Base-by-base conservation (phyloP, 2,329 filamentous ascomycete genomes). In the Lasiodiplodia hormozganensis region DNA sequence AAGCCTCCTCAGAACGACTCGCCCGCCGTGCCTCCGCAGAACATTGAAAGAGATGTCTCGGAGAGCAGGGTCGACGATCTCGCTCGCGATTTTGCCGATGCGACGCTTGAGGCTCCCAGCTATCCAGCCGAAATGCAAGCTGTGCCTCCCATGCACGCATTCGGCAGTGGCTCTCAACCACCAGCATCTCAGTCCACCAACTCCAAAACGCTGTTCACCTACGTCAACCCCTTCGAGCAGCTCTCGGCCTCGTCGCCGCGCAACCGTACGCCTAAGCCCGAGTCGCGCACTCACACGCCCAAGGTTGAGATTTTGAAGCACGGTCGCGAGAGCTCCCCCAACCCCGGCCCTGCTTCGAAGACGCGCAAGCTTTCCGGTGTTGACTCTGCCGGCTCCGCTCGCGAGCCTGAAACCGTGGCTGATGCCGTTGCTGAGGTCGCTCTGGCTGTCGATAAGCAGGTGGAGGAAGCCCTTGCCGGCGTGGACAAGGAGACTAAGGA, bases 191-290 rank as follows among this genome's bases (percentile, higher is more conserved):
- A 76, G 23, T 68, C 75, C 47, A 76, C 79, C 43, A 71, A 77
- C 49, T 74, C 79, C 8, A 78, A 80, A 56, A 72, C 85, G 65
- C 83, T 90, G 66, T 92, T 92, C 77, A 91, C 86, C 34, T 92
- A 92, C 78, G 85, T 89, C 73, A 92, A 92, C 73, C 90, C 90
- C 1, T 92, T 92, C 73, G 89, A 92, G 69, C 85, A 90, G 74
- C 81, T 92, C 70, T 86, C 88, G 68, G 88, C 89, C 53, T 88
- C 88, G 2, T 91, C 89, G 70, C 88, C 89, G 47, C 86, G 87
- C 65, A 88, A 87, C 71, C 74, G 81, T 67, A 85, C 85, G 31
- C 84, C 86, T n/a, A 85, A 85, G 73, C 75, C 77, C 62, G 75
- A 78, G 78, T 66, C 72, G 71, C 49, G 67, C 25, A 60, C 72